Evolutionary conservation across 495 filamentous ascomycete species (phyloP), one percentile per base, ranked within the genome.

Genomic region (Diplogelasinospora grovesii): DNA sequence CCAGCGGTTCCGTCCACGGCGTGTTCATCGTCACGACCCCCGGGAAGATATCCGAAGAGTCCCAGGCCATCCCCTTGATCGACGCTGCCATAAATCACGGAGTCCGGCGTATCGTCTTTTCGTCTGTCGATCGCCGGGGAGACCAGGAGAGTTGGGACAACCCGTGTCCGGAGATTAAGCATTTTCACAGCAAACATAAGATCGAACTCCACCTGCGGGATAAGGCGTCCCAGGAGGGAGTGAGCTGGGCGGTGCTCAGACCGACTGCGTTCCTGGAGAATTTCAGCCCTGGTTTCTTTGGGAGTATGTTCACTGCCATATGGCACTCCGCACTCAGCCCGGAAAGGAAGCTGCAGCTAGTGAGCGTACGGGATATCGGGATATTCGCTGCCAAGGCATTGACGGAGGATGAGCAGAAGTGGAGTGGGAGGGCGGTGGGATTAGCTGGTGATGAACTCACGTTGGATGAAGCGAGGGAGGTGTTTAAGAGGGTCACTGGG

Each of bases 251-350:
- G 10, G 74, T 83, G 23, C 53, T 83, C 3, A 68, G 80, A 3
- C 79, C 83, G 0, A 66, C 66, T 0, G 75, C 75, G 0, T 87
- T 86, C 63, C 66, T 83, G 49, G 83, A 87, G 13, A 83, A 83
- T 54, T 41, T 15, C 59, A 69, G 53, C 39, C 63, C 63, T 1
- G 57, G 68, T 26, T 69, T 80, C 49, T 54, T 71, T 22, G 73
- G 76, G 24, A 71, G 74, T 32, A 63, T 79, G 0, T 81, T 86
- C 49, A 69, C 75, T 0, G 61, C 69, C 20, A 71, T 78, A 60
- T 70, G 70, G 55, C 44, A 43, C 9, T 59, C 66, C 7, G 39
- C 37, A 35, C 52, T 54, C 51, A 69, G 22, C 39, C 60, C 39
- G 8, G 56, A 65, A 13, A 57, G 69, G 27, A 71, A 67, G 18